Base-by-base conservation (phyloP, 2,329 filamentous ascomycete genomes). In the Epichloe sp. region DNA sequence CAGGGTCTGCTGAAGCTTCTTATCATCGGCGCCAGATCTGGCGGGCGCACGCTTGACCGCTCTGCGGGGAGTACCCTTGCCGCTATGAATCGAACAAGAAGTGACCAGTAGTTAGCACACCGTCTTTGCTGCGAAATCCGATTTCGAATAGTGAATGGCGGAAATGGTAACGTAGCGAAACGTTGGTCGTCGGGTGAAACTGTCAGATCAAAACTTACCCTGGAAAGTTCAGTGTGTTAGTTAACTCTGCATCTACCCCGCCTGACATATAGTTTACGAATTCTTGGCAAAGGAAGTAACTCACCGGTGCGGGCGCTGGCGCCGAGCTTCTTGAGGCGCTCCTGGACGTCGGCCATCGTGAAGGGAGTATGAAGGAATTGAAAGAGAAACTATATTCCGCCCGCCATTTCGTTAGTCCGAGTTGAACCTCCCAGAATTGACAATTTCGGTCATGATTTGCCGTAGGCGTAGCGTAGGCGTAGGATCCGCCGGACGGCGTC, bases 21-120 rank as follows among this genome's bases (percentile, higher is more conserved):
- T 97, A 85, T 98, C 93, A 71, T 98, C 93, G 72, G 87, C 88
- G 69, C 86, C 88, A 61, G 86, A 86, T 72, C 83, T 87, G 72
- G 88, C 88, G 74, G 94, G 88, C 61, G 91, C 87, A 76, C 95
- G 94, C 88, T 97, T 98, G 73, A 93, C 85, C 82, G 95, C 94
- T 78, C 93, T 83, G 78, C 93, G 82, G 68, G 93, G 93, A 63
- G 93, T 96, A 65, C 93, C 93, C 82, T 98, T 98, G 78, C 93
- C 93, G 77, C 91, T 76, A 57, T 57, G 52, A 43, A 17, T 23
- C 15, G 44, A 47, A 47, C 51, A 56, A 56, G 48, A 54, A 52
- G 42, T n/a, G n/a, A n/a, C 34, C 7, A 35, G 8, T 35, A 31
- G 56, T 66, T 64, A 66, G 61, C 59, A 35, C 15, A 7, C 12